Base-by-base conservation (phyloP, 2,329 filamentous ascomycete genomes). In the Didymella pinodella region DNA sequence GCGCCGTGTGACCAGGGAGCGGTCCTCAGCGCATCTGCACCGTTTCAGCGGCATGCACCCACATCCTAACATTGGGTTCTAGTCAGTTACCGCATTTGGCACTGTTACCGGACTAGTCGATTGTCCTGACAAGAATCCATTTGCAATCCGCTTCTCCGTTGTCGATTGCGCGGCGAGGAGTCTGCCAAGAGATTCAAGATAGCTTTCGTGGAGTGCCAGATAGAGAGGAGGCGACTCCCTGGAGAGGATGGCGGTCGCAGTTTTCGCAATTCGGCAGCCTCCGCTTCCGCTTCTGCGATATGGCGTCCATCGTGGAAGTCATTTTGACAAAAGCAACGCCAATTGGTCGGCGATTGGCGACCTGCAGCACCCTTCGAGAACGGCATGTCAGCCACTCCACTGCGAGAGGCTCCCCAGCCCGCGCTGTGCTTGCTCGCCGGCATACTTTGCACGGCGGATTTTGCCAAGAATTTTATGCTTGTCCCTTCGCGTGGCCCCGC, bases 41-140 rank as follows among this genome's bases (percentile, higher is more conserved):
- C 10, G 46, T 50, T 59, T 59, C 50, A 54, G 56, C 50, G 48
- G 41, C 32, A 34, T 31, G 26, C 46, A 31, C 46, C 38, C 46
- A 52, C 57, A 48, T 56, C 44, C 44, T 53, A 40, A 56, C 47
- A 38, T 31, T 52, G 52, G 44, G 38, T 60, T 60, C 57, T 60
- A 60, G 57, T 52, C 26, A 16, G 48, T 60, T 62, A 48, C 59
- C 48, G 34, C 14, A 46, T 62, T 29, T n/a, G 48, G 52, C 32
- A 48, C 44, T 29, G 18, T 49, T 41, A 28, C 47, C 58, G 53
- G 7, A 54, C 53, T 61, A 50, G 58, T 53, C 20, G 55, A 48
- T 51, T 38, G 29, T 32, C 40, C 51, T 69, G 62, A 68, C 65
- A 49, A 63, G 59, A 66, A 61, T 51, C 59, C 52, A 68, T 69